These are phyloP conservation scores for Annona cherimola DNA, from an alignment of 164 flowering plant genomes.

Conservation along the genomic window DNA sequence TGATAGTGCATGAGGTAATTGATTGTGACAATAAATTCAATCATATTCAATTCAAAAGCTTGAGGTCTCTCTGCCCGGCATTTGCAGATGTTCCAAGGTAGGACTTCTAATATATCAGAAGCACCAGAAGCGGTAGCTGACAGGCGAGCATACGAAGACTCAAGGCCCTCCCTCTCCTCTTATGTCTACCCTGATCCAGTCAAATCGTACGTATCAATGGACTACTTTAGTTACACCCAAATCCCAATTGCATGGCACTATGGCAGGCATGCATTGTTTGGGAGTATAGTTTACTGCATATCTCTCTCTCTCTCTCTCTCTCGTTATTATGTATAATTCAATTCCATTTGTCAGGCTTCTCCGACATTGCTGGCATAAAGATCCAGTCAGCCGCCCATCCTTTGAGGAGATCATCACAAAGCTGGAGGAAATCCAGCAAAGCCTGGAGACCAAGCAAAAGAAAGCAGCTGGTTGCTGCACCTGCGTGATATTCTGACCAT, in stretches of 20 bases:
- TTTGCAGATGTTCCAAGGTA: conserved; percentile 54
- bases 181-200: conserved; percentile 40
- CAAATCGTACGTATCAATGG: conserved; percentile 32
- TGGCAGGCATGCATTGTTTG: too few relatives aligned
- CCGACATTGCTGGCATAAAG: conserved; percentile 52
- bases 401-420: conserved; percentile 39
- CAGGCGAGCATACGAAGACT: conserved; percentile 57
- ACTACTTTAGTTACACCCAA: neutral
- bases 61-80: neutral
- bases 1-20: conserved; percentile 47
- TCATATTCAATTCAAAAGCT: neutral
- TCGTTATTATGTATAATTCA: too few relatives aligned
- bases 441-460: conserved; percentile 14
- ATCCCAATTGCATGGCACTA: too few relatives aligned
- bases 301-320: too few relatives aligned
- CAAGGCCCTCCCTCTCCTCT: conserved; percentile 49
- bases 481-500: conserved; percentile 27
- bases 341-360: conserved; percentile 33
- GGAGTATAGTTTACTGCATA: too few relatives aligned
- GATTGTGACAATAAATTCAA: neutral
- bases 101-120: conserved; percentile 45
- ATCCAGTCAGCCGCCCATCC: conserved; percentile 42
- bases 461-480: conserved; percentile 14
- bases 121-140: conserved; percentile 47
- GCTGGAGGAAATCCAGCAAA: conserved; percentile 38